These are phyloP conservation scores for Ustilago xerochloae DNA, from an alignment of 1,284 basidiomycete genomes.

Conservation along the genomic window DNA sequence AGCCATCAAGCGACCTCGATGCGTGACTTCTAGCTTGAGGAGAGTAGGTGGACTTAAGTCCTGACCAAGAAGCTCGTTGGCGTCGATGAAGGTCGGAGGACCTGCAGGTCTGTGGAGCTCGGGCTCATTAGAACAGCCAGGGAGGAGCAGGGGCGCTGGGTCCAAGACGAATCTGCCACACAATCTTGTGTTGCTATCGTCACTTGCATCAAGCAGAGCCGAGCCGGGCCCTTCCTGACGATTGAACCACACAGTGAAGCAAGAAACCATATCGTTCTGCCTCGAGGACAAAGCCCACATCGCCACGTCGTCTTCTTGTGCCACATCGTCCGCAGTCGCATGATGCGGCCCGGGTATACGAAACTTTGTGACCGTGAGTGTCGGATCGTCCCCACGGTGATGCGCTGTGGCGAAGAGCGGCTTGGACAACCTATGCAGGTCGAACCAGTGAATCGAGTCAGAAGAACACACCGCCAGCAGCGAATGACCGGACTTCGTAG, in stretches of 20 bases:
- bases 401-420: constrained; percentile 28
- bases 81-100: constrained; percentile 4
- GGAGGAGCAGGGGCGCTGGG: constrained; percentile 15
- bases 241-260: constrained; percentile 7
- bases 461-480: constrained; percentile 39
- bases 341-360: too few species aligned
- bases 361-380: constrained; percentile 8
- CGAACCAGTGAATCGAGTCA: constrained; percentile 39
- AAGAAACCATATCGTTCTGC: constrained; percentile 16
- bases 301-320: not conserved
- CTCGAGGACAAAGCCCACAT: constrained; percentile 15
- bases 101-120: not conserved
- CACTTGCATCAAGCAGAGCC: not conserved
- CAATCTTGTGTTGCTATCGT: not conserved
- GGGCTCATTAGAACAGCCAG: not conserved
- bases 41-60: not conserved
- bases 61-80: not conserved
- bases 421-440: not conserved
- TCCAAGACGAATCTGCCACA: constrained; percentile 6
- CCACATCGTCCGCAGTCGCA: not conserved
- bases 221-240: not conserved
- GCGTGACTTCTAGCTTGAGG: constrained; percentile 8
- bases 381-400: constrained; percentile 45
- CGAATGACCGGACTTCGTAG: not conserved
- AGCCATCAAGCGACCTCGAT: constrained; percentile 11